Conservation (phyloP, 2,329 filamentous ascomycete genomes). For the Ascochyta lentis region DNA sequence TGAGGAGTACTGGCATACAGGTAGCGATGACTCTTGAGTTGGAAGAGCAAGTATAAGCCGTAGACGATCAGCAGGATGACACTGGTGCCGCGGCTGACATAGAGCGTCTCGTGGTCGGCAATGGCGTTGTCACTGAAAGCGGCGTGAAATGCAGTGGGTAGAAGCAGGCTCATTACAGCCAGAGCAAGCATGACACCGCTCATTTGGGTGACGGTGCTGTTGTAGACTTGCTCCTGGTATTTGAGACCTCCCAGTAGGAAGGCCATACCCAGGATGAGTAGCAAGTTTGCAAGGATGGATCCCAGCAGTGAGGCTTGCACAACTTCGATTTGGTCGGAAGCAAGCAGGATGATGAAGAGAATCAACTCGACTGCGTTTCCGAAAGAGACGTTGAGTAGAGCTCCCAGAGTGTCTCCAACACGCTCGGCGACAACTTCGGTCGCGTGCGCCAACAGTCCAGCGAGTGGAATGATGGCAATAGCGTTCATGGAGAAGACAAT, state of each 20-base stretch:
- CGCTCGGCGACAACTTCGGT: slow-evolving; percentile 58
- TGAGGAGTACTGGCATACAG: slow-evolving; percentile 92
- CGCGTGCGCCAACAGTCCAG: slow-evolving; percentile 57
- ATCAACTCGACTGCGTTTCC: slow-evolving; percentile 62
- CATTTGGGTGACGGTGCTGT: slow-evolving; percentile 95
- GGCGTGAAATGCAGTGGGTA: slow-evolving; percentile 93
- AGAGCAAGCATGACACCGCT: slow-evolving; percentile 90
- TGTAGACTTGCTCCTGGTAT: slow-evolving; percentile 92
- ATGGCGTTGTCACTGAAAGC: slow-evolving; percentile 70
- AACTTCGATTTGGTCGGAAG: slow-evolving; percentile 79
- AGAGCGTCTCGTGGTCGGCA: slow-evolving; percentile 75
- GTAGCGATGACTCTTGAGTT: slow-evolving; percentile 90
- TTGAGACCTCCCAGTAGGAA: slow-evolving; percentile 86
- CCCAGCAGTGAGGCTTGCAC: slow-evolving; percentile 90
- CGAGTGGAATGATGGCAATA: slow-evolving; percentile 59
- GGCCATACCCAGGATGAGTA: slow-evolving; percentile 90
- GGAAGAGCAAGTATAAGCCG: slow-evolving; percentile 82
- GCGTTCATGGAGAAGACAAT: slow-evolving; percentile 61
- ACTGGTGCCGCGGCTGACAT: slow-evolving; percentile 89
- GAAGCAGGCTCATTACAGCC: slow-evolving; percentile 85
- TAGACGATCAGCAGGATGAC: slow-evolving; percentile 86
- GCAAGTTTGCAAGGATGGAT: slow-evolving; percentile 85
- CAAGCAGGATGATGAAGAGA: slow-evolving; percentile 55
- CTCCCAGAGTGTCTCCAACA: slow-evolving; percentile 58
- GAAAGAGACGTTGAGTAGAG: slow-evolving; percentile 60